Percentiles rank a stretch among this genome's conserved stretches.
Evolutionary conservation across 23 red algal genomes (phyloP).

Genomic region (Gracilaria gracilis): DNA sequence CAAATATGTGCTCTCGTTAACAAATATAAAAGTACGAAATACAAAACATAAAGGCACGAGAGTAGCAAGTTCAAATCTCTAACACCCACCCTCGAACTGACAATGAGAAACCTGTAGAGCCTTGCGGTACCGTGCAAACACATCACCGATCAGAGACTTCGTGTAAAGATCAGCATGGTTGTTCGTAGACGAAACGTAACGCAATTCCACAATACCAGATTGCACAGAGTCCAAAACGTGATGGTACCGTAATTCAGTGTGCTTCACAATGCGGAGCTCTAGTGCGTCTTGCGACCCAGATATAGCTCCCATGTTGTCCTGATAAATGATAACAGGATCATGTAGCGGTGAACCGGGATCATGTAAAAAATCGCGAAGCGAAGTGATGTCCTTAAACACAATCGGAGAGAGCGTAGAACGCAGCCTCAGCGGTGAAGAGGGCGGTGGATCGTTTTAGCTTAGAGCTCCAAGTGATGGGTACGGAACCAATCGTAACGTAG

Average conservation of each 20-base stretch:
- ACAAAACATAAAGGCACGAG: too few relatives aligned
- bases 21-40: too few relatives aligned
- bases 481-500: not conserved
- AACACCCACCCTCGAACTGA: not conserved
- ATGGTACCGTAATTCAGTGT: not conserved
- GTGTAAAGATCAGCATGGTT: not conserved
- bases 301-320: too few relatives aligned
- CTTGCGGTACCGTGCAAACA: not conserved
- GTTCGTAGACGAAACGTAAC: not conserved
- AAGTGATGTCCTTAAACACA: not conserved
- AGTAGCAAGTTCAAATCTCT: too few relatives aligned
- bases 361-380: not conserved
- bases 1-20: too few relatives aligned
- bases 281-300: not conserved
- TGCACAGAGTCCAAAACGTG: not conserved
- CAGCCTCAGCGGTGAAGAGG: not conserved
- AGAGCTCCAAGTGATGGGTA: conserved; percentile 26
- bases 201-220: not conserved
- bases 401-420: conserved; percentile 26
- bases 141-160: not conserved
- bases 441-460: not conserved
- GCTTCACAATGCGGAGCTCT: not conserved
- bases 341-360: not conserved
- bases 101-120: not conserved
- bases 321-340: too few relatives aligned